Evolutionary conservation across 257 asterid genomes (phyloP), one percentile per base, ranked within the genome.

Genomic region (Nicotiana attenuata): DNA sequence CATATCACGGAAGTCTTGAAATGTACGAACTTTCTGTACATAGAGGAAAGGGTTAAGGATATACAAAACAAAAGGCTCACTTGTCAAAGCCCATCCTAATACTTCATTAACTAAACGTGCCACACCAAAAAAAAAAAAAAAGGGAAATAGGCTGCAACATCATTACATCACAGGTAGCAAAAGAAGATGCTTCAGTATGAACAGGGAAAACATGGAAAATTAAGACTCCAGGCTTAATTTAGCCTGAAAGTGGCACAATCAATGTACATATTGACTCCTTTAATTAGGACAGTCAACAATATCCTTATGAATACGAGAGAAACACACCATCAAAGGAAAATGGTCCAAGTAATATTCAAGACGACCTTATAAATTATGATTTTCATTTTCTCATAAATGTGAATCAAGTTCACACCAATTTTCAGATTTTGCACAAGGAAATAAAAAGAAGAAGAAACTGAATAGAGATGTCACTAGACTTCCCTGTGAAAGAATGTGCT

Each of bases 1-100:
- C 97, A 96, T 89, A 78, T 94, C 97, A 53, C 88, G 89, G 28
- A 96, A 87, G 73, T 94, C 98, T 90, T 96, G 97, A 87, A 94
- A 92, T 28, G 94, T 89, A 10, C 98, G 98, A 56, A 94, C 90
- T 92, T 92, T 94, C 99, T 96, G 93, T 73, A 68, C 38, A 66
- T 22, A 77, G 67, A 77, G 65, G n/a, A 81, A 56, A 78, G 63
- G 22, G 28, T 29, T 79, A 60, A 31, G 67, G 50, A 79, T 64
- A 65, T 75, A 71, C 35, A 65, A 81, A 66, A 56, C 22, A 14
- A 45, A 71, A 71, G 60, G 20, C 1, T 45, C 78, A 71, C 59
- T 71, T 13, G 7, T 17, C 59, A 71, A 65, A 20, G 57, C 35
- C 77, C 17, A 6, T 16, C 20, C 11, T 71, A 71, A 22, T 71